Conservation (phyloP, 164 flowering plant genomes). For the Brasenia schreberi region DNA sequence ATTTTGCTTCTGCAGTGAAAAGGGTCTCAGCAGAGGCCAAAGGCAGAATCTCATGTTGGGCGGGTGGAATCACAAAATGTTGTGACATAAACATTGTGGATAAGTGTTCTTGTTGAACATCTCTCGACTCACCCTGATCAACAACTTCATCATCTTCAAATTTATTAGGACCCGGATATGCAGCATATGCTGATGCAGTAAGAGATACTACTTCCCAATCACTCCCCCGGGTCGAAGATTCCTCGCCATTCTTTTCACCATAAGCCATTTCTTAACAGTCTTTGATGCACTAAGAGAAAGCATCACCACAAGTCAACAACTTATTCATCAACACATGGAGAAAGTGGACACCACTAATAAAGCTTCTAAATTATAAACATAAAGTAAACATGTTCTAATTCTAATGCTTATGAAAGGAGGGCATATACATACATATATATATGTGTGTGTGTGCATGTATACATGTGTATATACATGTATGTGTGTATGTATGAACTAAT, state of each 20-base stretch:
- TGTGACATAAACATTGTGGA: constrained; percentile 71
- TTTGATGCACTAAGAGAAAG: no score
- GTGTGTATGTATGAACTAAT: no score
- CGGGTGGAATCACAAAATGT: constrained; percentile 88
- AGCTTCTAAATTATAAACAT: no score
- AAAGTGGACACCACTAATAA: no score
- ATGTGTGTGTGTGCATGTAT: no score
- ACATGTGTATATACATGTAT: no score
- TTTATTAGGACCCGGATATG: constrained; percentile 61
- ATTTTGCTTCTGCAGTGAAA: not conserved
- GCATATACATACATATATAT: no score
- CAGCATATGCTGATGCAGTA: constrained; percentile 89
- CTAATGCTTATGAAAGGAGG: no score
- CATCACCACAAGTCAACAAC: no score
- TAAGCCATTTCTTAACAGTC: constrained; percentile 26
- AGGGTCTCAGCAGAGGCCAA: constrained; percentile 19
- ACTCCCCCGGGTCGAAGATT: constrained; percentile 47
- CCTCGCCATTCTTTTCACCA: constrained; percentile 26
- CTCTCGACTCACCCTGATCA: constrained; percentile 4
- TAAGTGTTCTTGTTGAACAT: constrained; percentile 20
- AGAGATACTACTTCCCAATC: constrained; percentile 99
- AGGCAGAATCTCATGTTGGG: constrained; percentile 58
- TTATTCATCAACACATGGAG: no score
- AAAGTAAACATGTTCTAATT: no score
- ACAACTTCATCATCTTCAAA: constrained; percentile 14